phyloP scores from a whole-genome alignment of 2,329 filamentous ascomycete genomes.

The Fusarium ramigenum region DNA sequence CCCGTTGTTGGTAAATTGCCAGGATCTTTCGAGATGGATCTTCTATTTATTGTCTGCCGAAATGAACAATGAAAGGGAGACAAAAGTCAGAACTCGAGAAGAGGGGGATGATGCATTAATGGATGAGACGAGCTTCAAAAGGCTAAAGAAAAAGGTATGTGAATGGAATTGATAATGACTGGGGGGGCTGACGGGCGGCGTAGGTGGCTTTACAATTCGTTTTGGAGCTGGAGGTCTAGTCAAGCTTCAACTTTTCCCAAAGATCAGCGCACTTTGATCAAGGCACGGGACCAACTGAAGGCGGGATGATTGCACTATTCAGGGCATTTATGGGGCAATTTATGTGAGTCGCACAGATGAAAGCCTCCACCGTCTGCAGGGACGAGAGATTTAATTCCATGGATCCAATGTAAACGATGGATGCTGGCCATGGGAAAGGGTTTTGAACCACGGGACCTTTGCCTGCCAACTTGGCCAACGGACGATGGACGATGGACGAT shows the following conservation, averaged over 20 bases:
- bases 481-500: neutral
- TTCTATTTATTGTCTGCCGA: constrained; percentile 31
- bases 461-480: constrained; percentile 13
- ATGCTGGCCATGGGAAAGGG: neutral
- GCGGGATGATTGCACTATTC: constrained; percentile 29
- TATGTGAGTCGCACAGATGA: constrained; percentile 24
- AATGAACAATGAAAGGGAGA: constrained; percentile 20
- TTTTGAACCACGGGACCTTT: constrained; percentile 29
- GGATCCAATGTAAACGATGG: neutral
- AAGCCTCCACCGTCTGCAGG: constrained; percentile 18
- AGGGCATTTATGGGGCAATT: constrained; percentile 35
- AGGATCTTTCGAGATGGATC: constrained; percentile 14
- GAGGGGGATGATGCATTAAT: neutral
- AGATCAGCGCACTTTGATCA: constrained; percentile 38
- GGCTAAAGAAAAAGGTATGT: neutral
- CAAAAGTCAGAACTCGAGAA: constrained; percentile 9
- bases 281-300: constrained; percentile 37
- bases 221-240: neutral
- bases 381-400: constrained; percentile 39
- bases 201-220: constrained; percentile 30
- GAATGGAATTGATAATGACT: constrained; percentile 14
- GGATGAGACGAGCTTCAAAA: neutral
- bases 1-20: constrained; percentile 10
- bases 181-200: constrained; percentile 30
- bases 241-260: constrained; percentile 17